Conservation (phyloP, 2,329 filamentous ascomycete species). For the Pleochaeta shiraiana region DNA sequence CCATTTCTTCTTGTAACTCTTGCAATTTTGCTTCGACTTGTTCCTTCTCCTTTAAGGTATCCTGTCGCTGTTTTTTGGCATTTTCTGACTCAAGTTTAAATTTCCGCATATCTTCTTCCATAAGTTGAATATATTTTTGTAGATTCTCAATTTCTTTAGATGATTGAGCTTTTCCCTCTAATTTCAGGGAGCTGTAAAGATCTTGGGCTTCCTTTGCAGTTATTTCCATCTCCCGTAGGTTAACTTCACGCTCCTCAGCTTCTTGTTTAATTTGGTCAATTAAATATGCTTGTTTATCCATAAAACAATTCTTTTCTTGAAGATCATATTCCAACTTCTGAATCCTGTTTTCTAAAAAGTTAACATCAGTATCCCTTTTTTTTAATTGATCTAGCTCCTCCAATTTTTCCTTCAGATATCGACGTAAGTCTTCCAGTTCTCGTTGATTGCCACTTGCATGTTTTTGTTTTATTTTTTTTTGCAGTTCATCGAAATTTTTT, state of each 20-base stretch:
- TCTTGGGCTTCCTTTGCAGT: constrained; percentile 33
- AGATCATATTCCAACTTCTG: constrained; percentile 55
- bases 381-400: constrained; percentile 27
- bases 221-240: constrained; percentile 33
- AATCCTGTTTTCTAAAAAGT: constrained; percentile 50
- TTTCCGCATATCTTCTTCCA: constrained; percentile 31
- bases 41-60: constrained; percentile 31
- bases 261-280: constrained; percentile 41
- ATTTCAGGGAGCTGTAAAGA: constrained; percentile 27
- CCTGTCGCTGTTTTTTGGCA: constrained; percentile 30
- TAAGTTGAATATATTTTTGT: constrained; percentile 28
- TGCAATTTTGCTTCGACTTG: constrained; percentile 36
- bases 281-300: constrained; percentile 57
- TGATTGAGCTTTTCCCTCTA: constrained; percentile 33
- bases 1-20: constrained; percentile 53
- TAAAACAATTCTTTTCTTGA: constrained; percentile 49
- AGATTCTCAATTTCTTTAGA: constrained; percentile 23
- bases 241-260: constrained; percentile 28
- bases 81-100: constrained; percentile 33
- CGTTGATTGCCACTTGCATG: constrained; percentile 50
- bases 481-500: constrained; percentile 59
- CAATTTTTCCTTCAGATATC: constrained; percentile 33
- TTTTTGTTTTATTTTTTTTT: constrained; percentile 58
- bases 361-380: constrained; percentile 33
- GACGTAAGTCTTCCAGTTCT: constrained; percentile 35